Percentiles rank a stretch among this genome's conserved stretches.
These are phyloP conservation scores for Streptanthus diversifolius DNA, from an alignment of 345 rosid species.

Conservation along the genomic window DNA sequence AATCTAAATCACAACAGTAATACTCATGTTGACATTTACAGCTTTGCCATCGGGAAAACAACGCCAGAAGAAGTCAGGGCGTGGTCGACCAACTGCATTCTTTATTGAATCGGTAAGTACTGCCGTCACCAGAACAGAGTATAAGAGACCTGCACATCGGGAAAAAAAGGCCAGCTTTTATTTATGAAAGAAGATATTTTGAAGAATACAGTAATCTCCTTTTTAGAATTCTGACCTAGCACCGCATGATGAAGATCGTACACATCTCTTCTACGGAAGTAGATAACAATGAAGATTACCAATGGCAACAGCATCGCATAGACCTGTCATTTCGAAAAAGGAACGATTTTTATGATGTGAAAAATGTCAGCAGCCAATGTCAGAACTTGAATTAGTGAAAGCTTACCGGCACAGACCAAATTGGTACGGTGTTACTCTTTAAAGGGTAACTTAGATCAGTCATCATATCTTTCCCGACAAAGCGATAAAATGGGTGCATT, in stretches of 20 bases:
- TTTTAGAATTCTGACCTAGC: constrained; percentile 46
- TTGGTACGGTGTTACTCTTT: constrained; percentile 66
- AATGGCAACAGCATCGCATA: constrained; percentile 62
- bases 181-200: background rate
- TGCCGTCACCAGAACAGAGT: constrained; percentile 60
- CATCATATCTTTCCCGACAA: constrained; percentile 92
- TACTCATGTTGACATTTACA: constrained; percentile 40
- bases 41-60: constrained; percentile 94
- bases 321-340: constrained; percentile 40
- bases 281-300: constrained; percentile 52
- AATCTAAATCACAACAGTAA: background rate
- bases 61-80: constrained; percentile 98
- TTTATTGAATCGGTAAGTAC: constrained; percentile 77
- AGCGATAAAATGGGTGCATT: constrained; percentile 79
- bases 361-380: background rate
- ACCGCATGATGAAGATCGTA: constrained; percentile 91
- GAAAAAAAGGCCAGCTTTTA: background rate
- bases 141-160: constrained; percentile 60
- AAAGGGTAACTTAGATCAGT: constrained; percentile 77
- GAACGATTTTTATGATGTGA: background rate
- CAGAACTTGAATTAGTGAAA: background rate
- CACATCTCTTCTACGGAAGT: constrained; percentile 63
- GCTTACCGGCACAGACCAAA: constrained; percentile 78
- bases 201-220: background rate
- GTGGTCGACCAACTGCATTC: constrained; percentile 78